Percentiles rank a stretch among this genome's conserved stretches.
Evolutionary conservation across 768 basidiomycete genomes (phyloP).

Genomic region (Tremella fuciformis): DNA sequence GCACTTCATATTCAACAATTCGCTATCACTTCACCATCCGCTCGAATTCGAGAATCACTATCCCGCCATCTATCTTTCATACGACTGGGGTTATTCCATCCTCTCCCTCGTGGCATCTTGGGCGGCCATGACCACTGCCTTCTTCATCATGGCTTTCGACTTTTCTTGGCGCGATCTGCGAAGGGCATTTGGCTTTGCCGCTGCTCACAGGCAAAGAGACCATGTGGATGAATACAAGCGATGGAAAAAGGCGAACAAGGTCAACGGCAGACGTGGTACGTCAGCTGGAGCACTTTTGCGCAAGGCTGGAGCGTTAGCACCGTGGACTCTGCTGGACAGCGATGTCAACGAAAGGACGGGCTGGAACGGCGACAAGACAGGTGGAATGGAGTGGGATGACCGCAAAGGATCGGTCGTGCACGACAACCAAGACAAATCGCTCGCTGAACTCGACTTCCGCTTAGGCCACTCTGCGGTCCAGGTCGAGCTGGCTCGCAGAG

Average conservation of each 20-base stretch:
- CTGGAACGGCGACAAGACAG: slow-evolving; percentile 8
- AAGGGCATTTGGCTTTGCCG: no score
- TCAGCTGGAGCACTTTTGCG: slow-evolving; percentile 29
- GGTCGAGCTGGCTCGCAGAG: slow-evolving; percentile 27
- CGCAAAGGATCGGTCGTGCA: background rate
- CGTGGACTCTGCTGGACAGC: slow-evolving; percentile 33
- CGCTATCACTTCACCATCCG: slow-evolving; percentile 46
- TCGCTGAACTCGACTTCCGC: slow-evolving; percentile 41
- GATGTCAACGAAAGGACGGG: background rate
- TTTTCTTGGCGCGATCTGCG: background rate
- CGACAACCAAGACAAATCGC: slow-evolving; percentile 1
- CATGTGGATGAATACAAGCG: slow-evolving; percentile 37
- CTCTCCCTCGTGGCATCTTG: slow-evolving; percentile 48
- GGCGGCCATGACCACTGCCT: slow-evolving; percentile 49
- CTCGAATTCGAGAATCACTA: slow-evolving; percentile 6
- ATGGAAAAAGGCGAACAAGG: slow-evolving; percentile 36
- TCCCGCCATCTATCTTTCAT: slow-evolving; percentile 27
- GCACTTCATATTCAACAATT: slow-evolving; percentile 54
- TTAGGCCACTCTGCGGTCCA: slow-evolving; percentile 29
- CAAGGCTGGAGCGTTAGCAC: slow-evolving; percentile 26
- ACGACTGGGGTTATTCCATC: slow-evolving; percentile 49
- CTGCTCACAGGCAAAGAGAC: no score
- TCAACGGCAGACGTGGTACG: slow-evolving; percentile 18
- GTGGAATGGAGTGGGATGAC: background rate
- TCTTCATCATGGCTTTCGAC: slow-evolving; percentile 49